Evolutionary conservation across 148 eudicot genomes (phyloP).

Genomic region (Suaeda aralocaspica): DNA sequence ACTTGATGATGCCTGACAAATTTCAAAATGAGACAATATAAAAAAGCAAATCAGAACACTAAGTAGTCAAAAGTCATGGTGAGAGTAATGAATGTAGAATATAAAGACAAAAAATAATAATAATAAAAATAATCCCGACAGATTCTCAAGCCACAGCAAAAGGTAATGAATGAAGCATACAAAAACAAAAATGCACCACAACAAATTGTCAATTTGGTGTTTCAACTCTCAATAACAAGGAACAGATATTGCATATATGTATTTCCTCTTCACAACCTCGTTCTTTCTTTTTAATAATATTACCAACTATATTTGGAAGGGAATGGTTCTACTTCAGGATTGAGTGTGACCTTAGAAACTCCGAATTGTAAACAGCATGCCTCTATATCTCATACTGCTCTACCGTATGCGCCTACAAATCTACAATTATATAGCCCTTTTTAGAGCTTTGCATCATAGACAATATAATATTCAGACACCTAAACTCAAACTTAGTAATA

Average conservation of each 20-base stretch:
- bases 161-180: neutral
- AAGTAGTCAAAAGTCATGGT: neutral
- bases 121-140: too few species aligned
- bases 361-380: too few species aligned
- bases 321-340: neutral
- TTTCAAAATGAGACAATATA: too few species aligned
- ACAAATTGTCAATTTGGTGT: neutral
- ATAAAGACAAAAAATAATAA: neutral
- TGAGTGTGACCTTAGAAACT: too few species aligned
- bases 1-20: constrained; percentile 58
- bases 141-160: too few species aligned
- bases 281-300: too few species aligned
- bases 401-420: neutral
- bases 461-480: neutral
- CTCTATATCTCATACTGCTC: neutral
- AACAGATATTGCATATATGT: neutral
- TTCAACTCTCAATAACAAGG: neutral
- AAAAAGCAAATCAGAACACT: neutral
- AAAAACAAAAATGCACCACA: neutral
- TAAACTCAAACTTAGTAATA: neutral
- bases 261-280: too few species aligned
- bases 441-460: neutral
- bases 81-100: neutral
- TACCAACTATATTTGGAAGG: neutral
- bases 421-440: neutral